A percentile compares a stretch with the other conserved stretches of the same genome.
Evolutionary conservation across 768 basidiomycete species (phyloP).

Genomic region (Daedalea quercina): DNA sequence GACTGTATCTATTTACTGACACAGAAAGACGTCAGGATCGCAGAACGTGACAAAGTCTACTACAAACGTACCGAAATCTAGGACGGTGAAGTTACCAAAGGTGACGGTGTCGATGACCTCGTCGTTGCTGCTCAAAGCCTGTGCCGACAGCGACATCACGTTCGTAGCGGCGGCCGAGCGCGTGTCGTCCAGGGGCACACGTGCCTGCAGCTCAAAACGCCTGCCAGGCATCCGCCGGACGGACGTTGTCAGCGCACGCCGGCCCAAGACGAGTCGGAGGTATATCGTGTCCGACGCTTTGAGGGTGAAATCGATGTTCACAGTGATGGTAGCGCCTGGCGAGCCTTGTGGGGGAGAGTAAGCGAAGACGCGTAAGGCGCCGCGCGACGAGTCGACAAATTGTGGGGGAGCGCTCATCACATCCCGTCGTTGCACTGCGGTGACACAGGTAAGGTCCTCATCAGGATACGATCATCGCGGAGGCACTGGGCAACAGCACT

Average conservation of each 20-base stretch:
- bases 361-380: constrained; percentile 57
- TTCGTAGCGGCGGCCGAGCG: constrained; percentile 21
- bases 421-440: background rate
- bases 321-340: constrained; percentile 54
- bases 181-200: constrained; percentile 48
- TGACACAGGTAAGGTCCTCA: background rate
- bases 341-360: constrained; percentile 62
- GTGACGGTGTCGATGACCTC: constrained; percentile 54
- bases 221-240: constrained; percentile 47
- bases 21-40: background rate
- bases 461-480: background rate
- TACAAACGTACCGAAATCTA: constrained; percentile 33
- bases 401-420: background rate
- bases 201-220: constrained; percentile 50
- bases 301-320: constrained; percentile 54
- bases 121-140: constrained; percentile 51
- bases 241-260: constrained; percentile 59
- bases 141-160: constrained; percentile 48
- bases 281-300: constrained; percentile 43
- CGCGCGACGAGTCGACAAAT: constrained; percentile 33
- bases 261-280: constrained; percentile 70
- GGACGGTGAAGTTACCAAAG: constrained; percentile 70
- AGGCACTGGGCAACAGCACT: background rate
- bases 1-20: no score
- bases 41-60: background rate